Percentiles rank a stretch among this genome's conserved stretches.
These are phyloP conservation scores for Talaromyces sp. DNA, from an alignment of 2,329 filamentous ascomycete species.

Conservation along the genomic window DNA sequence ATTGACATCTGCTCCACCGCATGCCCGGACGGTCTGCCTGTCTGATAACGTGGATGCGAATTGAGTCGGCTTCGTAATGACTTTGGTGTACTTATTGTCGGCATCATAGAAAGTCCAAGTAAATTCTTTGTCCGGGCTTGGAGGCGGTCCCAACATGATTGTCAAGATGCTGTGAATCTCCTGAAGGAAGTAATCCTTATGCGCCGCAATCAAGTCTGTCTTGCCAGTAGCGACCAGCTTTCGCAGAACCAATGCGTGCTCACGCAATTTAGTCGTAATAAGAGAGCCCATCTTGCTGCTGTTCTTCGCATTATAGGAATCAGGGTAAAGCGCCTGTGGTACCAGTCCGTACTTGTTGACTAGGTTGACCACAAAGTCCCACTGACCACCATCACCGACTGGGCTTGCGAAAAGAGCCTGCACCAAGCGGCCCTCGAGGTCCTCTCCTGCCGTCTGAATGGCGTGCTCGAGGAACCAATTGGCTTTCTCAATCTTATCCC, in stretches of 20 bases:
- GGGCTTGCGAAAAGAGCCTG: conserved; percentile 67
- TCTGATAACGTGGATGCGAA: conserved; percentile 70
- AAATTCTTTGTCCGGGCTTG: conserved; percentile 66
- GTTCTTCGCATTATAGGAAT: conserved; percentile 74
- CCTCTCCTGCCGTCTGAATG: conserved; percentile 68
- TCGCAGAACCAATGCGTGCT: conserved; percentile 74
- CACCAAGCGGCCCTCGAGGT: conserved; percentile 70
- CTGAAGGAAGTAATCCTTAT: conserved; percentile 72
- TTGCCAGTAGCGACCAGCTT: conserved; percentile 47
- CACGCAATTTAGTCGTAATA: conserved; percentile 81
- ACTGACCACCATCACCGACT: conserved; percentile 80
- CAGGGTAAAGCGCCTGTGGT: conserved; percentile 76
- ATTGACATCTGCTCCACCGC: conserved; percentile 60
- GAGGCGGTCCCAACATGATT: conserved; percentile 76
- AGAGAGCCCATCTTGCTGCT: conserved; percentile 69
- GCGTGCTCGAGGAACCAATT: conserved; percentile 88
- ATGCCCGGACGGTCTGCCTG: conserved; percentile 57
- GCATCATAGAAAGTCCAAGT: conserved; percentile 77
- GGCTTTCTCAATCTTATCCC: conserved; percentile 89
- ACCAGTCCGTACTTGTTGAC: conserved; percentile 87
- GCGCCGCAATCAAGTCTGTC: conserved; percentile 44
- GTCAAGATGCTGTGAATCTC: conserved; percentile 81
- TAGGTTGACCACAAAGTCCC: conserved; percentile 88
- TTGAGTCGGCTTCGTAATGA: conserved; percentile 65
- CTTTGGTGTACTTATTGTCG: conserved; percentile 60